Conservation (phyloP, 2,329 filamentous ascomycete species). For the Talaromyces sp. region DNA sequence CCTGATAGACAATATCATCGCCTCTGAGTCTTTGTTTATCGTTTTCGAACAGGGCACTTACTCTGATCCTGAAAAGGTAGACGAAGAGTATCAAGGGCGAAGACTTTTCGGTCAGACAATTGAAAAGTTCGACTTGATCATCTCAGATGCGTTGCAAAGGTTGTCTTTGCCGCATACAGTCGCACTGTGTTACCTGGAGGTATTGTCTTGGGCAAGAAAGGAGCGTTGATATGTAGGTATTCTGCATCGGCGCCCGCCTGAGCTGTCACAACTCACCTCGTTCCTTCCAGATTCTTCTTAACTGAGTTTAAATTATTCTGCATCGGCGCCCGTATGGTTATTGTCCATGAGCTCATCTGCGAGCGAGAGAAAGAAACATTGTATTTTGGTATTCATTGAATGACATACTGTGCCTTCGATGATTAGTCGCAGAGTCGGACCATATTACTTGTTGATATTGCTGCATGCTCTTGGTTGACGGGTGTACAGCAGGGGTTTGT, state of each 20-base stretch:
- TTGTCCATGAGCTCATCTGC: background rate
- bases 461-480: background rate
- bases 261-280: too few relatives aligned
- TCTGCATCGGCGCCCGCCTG: background rate
- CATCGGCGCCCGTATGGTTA: too few relatives aligned
- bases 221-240: background rate
- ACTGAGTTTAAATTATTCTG: too few relatives aligned
- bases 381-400: background rate
- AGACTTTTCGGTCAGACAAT: constrained; percentile 5
- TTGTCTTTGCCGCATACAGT: constrained; percentile 3
- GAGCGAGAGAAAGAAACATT: background rate
- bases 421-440: background rate
- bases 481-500: background rate
- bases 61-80: background rate
- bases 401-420: background rate
- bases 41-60: background rate
- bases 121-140: constrained; percentile 3
- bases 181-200: background rate
- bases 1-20: constrained; percentile 12
- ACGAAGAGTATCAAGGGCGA: background rate
- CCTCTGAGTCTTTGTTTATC: background rate
- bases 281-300: too few relatives aligned
- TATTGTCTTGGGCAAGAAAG: background rate
- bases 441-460: background rate
- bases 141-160: constrained; percentile 10